Percentiles rank a stretch among this genome's conserved stretches.
These are phyloP conservation scores for Pichia scutulata DNA, from an alignment of 805 yeast genomes.

Conservation along the genomic window DNA sequence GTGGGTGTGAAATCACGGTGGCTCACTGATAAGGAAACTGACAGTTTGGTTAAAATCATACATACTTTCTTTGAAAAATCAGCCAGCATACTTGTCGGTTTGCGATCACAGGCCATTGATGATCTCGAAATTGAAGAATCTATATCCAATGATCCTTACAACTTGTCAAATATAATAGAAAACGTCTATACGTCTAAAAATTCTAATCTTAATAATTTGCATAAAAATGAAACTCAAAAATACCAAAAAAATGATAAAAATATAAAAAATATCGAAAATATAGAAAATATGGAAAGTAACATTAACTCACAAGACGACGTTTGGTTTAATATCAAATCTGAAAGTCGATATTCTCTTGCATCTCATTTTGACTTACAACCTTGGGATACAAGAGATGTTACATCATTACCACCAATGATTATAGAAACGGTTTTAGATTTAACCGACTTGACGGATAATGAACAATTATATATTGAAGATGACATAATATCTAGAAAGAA, in stretches of 20 bases:
- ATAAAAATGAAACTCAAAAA: neutral
- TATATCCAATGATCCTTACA: neutral
- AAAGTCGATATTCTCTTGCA: neutral
- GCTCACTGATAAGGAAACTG: constrained; percentile 27
- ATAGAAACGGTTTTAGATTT: constrained; percentile 58
- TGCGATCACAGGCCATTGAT: constrained; percentile 14
- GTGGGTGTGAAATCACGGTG: constrained; percentile 10
- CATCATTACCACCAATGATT: constrained; percentile 68
- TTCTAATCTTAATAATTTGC: neutral
- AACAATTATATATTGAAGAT: constrained; percentile 20
- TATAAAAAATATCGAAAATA: constrained; percentile 7
- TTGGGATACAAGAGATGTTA: constrained; percentile 47
- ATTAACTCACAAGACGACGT: neutral
- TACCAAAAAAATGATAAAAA: neutral
- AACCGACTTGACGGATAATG: constrained; percentile 18
- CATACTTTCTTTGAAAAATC: constrained; percentile 60
- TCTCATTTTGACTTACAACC: constrained; percentile 23
- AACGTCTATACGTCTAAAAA: neutral
- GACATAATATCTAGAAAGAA: constrained; percentile 52
- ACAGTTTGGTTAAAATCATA: constrained; percentile 26
- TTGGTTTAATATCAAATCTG: constrained; percentile 58
- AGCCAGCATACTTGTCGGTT: constrained; percentile 40
- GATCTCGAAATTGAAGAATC: neutral
- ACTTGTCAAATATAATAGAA: neutral
- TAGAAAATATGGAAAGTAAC: constrained; percentile 32